Conservation (phyloP, 331 rosid species). For the Phaseolus coccineus region DNA sequence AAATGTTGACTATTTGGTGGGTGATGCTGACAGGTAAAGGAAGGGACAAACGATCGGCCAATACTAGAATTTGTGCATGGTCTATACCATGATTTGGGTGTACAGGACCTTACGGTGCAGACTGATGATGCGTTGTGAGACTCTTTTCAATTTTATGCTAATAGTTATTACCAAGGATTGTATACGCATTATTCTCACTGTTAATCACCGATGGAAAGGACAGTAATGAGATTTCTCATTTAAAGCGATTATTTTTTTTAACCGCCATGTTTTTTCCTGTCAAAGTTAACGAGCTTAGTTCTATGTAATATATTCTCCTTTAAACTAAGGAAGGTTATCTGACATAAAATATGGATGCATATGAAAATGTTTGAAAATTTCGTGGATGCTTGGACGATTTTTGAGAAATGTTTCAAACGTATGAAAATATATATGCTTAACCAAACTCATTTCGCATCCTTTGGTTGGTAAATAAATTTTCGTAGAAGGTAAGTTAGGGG, state of each 20-base stretch:
- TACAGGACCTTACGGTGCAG: constrained; percentile 87
- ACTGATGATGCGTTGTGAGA: constrained; percentile 63
- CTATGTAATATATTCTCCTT: neutral
- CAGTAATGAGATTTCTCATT: constrained; percentile 25
- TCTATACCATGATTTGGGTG: constrained; percentile 90
- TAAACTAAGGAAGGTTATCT: neutral
- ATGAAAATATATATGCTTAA: neutral
- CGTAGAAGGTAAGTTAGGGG: neutral
- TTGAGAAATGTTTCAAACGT: neutral
- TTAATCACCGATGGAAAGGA: constrained; percentile 6
- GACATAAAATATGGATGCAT: constrained; percentile 31
- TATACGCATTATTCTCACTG: constrained; percentile 29
- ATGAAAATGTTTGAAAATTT: neutral
- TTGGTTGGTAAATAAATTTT: neutral
- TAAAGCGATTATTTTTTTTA: constrained; percentile 33
- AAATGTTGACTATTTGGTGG: constrained; percentile 45
- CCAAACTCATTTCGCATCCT: neutral
- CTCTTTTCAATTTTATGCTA: constrained; percentile 19
- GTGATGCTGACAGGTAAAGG: constrained; percentile 65
- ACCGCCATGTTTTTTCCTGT: neutral
- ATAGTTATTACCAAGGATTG: constrained; percentile 23
- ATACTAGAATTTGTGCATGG: constrained; percentile 82
- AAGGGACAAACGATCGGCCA: constrained; percentile 73
- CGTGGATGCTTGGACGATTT: neutral
- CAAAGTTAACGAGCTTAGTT: neutral